phyloP scores from a whole-genome alignment of 2,329 filamentous ascomycete species.

The Aureobasidium leucospermi region DNA sequence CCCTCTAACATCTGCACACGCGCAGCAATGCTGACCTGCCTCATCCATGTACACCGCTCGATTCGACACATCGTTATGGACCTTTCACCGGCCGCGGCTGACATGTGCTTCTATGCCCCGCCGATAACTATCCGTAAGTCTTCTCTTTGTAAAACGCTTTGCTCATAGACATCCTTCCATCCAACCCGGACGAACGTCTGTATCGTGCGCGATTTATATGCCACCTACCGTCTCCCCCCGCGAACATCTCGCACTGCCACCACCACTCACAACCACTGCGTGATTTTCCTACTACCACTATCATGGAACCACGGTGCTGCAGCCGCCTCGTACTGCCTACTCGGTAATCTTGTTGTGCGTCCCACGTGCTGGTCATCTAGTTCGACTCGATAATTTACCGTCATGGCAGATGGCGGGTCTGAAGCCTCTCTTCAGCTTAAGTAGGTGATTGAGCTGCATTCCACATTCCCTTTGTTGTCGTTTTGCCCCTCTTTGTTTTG shows the following conservation, averaged over 20 bases:
- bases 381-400: neutral
- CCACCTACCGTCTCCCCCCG: neutral
- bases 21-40: conserved; percentile 6
- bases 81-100: neutral
- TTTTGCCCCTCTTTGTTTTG: neutral
- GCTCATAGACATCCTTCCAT: neutral
- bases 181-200: neutral
- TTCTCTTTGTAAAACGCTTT: neutral
- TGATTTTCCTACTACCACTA: neutral
- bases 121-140: neutral
- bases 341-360: conserved; percentile 1
- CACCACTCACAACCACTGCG: neutral
- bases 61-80: neutral
- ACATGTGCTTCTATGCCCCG: conserved; percentile 4
- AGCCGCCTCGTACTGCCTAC: neutral
- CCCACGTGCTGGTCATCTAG: neutral
- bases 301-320: neutral
- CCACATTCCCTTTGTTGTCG: neutral
- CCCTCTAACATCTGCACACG: neutral
- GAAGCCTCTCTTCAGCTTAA: neutral
- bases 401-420: neutral
- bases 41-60: neutral
- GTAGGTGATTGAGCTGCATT: conserved; percentile 10
- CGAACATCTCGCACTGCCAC: conserved; percentile 8
- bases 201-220: conserved; percentile 12